phyloP scores from a whole-genome alignment of 192 early-diverging fungal species.

The Backusella australiensis region DNA sequence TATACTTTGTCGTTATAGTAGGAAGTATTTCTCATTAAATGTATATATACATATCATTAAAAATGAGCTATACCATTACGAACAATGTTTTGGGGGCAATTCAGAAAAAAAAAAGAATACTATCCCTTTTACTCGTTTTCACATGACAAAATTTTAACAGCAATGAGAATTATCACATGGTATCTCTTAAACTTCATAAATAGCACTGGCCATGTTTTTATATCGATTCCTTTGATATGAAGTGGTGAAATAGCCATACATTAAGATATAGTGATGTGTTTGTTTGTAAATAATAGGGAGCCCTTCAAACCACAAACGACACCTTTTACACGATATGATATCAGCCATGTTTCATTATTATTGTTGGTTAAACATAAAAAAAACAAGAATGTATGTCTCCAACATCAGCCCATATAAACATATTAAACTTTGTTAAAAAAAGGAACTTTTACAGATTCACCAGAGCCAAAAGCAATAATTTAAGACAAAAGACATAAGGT shows the following conservation, averaged over 20 bases:
- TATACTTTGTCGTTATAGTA: not conserved
- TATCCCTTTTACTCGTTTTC: not conserved
- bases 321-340: not conserved
- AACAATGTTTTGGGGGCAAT: not conserved
- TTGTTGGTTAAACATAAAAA: not conserved
- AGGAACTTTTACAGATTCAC: not conserved
- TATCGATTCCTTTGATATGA: not conserved
- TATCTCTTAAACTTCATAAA: not conserved
- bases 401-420: not conserved
- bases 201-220: not conserved
- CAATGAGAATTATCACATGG: not conserved
- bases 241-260: not conserved
- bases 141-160: not conserved
- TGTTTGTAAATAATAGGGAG: not conserved
- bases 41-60: not conserved
- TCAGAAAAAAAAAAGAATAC: not conserved
- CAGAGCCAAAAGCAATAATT: not conserved
- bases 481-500: not conserved
- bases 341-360: not conserved
- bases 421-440: not conserved
- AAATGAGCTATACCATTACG: not conserved
- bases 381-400: not conserved
- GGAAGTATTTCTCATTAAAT: not conserved
- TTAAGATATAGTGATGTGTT: not conserved
- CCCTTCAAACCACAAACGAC: no score